A percentile compares a stretch with the other conserved stretches of the same genome.
Conservation (phyloP, 352 stramenopile species). For the Aphanomyces astaci region DNA sequence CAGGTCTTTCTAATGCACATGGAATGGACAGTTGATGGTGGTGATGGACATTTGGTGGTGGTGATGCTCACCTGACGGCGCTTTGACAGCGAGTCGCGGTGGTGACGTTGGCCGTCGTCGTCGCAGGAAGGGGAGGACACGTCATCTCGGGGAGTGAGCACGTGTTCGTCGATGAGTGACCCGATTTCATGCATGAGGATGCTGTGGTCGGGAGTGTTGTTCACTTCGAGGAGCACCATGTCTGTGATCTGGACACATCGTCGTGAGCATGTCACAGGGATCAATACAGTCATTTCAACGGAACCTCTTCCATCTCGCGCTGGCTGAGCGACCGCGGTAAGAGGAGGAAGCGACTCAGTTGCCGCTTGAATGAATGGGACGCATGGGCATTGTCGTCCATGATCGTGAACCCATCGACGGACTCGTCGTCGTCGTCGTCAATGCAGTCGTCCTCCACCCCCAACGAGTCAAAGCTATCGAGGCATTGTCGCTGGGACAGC, state of each 20-base stretch:
- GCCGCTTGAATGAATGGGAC: slow-evolving; percentile 8
- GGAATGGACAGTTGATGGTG: not conserved
- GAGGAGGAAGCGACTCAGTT: slow-evolving; percentile 19
- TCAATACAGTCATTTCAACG: too few species aligned
- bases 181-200: slow-evolving; percentile 24
- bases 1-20: slow-evolving; percentile 20
- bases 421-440: slow-evolving; percentile 2
- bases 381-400: slow-evolving; percentile 22
- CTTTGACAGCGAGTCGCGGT: slow-evolving; percentile 8
- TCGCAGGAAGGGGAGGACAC: not conserved
- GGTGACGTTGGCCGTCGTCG: not conserved
- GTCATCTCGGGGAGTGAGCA: slow-evolving; percentile 13
- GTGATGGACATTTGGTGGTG: not conserved
- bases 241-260: slow-evolving; percentile 4
- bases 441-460: not conserved
- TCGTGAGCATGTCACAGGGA: not conserved
- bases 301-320: slow-evolving; percentile 21
- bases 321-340: slow-evolving; percentile 18
- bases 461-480: not conserved
- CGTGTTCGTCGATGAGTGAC: slow-evolving; percentile 19
- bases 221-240: slow-evolving; percentile 16
- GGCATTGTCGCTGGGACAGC: not conserved
- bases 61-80: slow-evolving; percentile 2
- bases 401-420: slow-evolving; percentile 12
- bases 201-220: slow-evolving; percentile 20